phyloP scores from a whole-genome alignment of 2,329 filamentous ascomycete genomes.

The Sporothrix humicola region DNA sequence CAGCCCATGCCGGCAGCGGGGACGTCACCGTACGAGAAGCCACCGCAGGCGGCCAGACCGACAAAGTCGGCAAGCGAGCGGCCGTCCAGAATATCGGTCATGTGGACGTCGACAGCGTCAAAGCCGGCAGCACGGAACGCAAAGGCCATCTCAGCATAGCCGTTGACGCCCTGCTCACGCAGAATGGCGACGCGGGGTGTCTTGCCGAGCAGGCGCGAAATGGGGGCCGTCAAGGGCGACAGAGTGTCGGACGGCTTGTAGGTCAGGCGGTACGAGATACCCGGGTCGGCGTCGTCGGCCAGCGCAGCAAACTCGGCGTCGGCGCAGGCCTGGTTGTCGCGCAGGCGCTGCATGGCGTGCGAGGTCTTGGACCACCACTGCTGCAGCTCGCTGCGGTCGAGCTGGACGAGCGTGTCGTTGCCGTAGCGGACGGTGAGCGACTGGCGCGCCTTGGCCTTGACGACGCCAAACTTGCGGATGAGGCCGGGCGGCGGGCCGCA shows the following conservation, averaged over 20 bases:
- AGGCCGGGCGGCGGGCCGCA: slow-evolving; percentile 82
- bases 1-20: slow-evolving; percentile 95
- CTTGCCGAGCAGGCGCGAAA: slow-evolving; percentile 63
- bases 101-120: slow-evolving; percentile 90
- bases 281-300: slow-evolving; percentile 75
- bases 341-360: slow-evolving; percentile 85
- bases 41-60: slow-evolving; percentile 91
- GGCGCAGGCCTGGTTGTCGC: slow-evolving; percentile 87
- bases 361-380: slow-evolving; percentile 89
- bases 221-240: slow-evolving; percentile 68
- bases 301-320: slow-evolving; percentile 82
- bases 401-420: slow-evolving; percentile 69
- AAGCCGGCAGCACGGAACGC: slow-evolving; percentile 92
- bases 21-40: slow-evolving; percentile 82
- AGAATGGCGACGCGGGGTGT: slow-evolving; percentile 85
- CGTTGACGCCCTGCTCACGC: slow-evolving; percentile 93
- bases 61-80: slow-evolving; percentile 82
- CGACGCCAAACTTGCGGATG: slow-evolving; percentile 81
- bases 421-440: slow-evolving; percentile 76
- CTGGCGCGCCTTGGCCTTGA: slow-evolving; percentile 72
- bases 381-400: slow-evolving; percentile 76
- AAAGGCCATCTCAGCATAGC: slow-evolving; percentile 97
- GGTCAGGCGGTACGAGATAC: slow-evolving; percentile 81
- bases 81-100: slow-evolving; percentile 86
- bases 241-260: slow-evolving; percentile 81